Percentiles rank a stretch among this genome's conserved stretches.
Evolutionary conservation across 108 stramenopile species (phyloP).

Genomic region (Skeletonema potamos): DNA sequence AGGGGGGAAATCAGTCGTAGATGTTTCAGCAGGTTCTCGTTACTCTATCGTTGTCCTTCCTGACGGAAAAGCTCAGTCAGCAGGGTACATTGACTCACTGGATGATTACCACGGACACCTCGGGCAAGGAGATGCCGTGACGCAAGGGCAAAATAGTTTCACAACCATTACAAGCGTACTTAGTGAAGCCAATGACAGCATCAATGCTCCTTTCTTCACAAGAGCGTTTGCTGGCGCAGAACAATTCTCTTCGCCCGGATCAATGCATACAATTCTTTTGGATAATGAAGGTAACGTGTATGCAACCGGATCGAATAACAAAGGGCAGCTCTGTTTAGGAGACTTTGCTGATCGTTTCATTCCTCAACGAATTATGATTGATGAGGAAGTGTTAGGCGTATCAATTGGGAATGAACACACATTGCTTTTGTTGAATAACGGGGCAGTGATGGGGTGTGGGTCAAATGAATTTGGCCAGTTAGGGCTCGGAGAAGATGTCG

Average conservation of each 20-base stretch:
- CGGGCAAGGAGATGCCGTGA: constrained; percentile 16
- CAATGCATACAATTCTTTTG: constrained; percentile 37
- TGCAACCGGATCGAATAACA: constrained; percentile 36
- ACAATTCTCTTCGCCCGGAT: constrained; percentile 18
- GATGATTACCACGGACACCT: constrained; percentile 46
- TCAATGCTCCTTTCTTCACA: constrained; percentile 20
- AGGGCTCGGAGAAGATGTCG: constrained; percentile 33
- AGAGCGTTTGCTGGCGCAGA: constrained; percentile 35
- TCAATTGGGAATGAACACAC: constrained; percentile 53
- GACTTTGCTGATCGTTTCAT: constrained; percentile 36
- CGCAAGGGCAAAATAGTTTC: constrained; percentile 25
- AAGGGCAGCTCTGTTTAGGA: constrained; percentile 41
- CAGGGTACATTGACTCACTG: constrained; percentile 36
- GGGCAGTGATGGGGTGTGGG: constrained; percentile 51
- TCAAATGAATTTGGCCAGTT: constrained; percentile 58
- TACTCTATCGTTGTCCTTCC: constrained; percentile 32
- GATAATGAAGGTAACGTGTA: constrained; percentile 35
- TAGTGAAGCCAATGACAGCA: constrained; percentile 22
- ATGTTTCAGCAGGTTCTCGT: constrained; percentile 36
- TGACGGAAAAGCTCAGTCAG: constrained; percentile 41
- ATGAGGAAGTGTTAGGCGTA: constrained; percentile 12
- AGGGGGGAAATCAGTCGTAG: constrained; percentile 11
- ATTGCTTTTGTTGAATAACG: constrained; percentile 42
- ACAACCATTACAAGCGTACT: constrained; percentile 26
- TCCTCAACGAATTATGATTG: constrained; percentile 18